Base-by-base conservation (phyloP, 1,284 basidiomycete species). In the Fomitopsis betulina region DNA sequence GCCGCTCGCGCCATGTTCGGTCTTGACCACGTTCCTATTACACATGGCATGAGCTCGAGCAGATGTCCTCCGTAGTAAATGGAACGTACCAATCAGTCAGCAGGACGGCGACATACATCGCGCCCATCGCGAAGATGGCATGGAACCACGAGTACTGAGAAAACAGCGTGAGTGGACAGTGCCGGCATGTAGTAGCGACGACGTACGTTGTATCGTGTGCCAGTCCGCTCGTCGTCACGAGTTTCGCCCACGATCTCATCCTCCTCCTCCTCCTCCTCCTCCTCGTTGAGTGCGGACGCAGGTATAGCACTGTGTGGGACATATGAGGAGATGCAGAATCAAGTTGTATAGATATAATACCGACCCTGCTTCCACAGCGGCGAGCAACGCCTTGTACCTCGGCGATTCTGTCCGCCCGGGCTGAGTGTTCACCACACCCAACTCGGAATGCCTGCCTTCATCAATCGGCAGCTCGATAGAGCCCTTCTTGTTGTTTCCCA, bases 91-190 rank as follows among this genome's bases (percentile, higher is more conserved):
- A 99, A 74, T 99, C 96, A 1, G 97, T 99, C 61, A 99, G 76
- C n/a, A 99, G 80, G 84, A 98, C 97, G 0, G 93, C 95, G 39
- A 98, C 94, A 75, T 99, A 99, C 95, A 98, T 98, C 17, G 94
- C 83, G 19, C 89, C 97, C 64, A 98, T 91, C 52, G 91, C 88
- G 72, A 99, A 99, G 69, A 99, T 98, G 71, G 97, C 77, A 73
- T 99, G 96, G 87, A 99, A 99, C 91, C 95, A 98, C 17, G 94
- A 87, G 72, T 99, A 98, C 93, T 95, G n/a, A 64, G 1, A 25
- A 17, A 32, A 23, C 21, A 1, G 2, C 17, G 58, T 25, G 17
- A 32, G 23, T 23, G 25, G 38, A 53, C 30, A 10, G 30, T 33
- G 52, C 1, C 2, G n/a, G 47, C 10, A 43, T 35, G 37, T 8